Evolutionary conservation across 305 asterid species (phyloP), one percentile per base, ranked within the genome.

Genomic region (Fraxinus greggii): DNA sequence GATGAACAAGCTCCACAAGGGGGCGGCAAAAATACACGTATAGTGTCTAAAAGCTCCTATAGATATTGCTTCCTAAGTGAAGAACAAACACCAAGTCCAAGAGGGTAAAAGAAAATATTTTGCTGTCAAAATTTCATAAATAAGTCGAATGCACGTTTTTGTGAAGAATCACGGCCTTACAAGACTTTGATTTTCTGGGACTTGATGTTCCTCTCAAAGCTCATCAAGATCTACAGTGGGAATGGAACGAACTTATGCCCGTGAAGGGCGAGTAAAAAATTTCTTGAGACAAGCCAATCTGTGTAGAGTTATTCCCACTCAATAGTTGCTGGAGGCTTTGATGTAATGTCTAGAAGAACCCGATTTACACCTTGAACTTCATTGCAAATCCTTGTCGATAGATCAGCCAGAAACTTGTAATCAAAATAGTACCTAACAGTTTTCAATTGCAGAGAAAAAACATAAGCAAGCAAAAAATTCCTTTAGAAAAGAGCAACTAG

Each of bases 241-340:
- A 23, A 9, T 65, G 72, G 72, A 65, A 51, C 21, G n/a, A 65
- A 24, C 7, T 23, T 61, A 8, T 61, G 70, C 70, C 31, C 0
- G 17, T 23, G 10, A 8, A 3, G 79, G 36, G 35, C 56, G 54
- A 76, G 24, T 17, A 48, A 31, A 26, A 40, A 54, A 19, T 6
- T 29, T n/a, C 23, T 26, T 28, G 33, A 5, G 7, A 24, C 42
- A 48, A 42, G 21, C 40, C 42, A 31, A 19, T 51, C 63, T 51
- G 3, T 51, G 61, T 51, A 17, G 61, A 17, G 61, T 83, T 87
- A 96, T 87, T 97, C 98, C 98, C 98, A 97, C 84, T 97, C 99
- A 63, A 97, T 97, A 5, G 99, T 97, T 3, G 99, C 92, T 8
- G 99, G 98, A 84, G 99, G 99, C 88, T 97, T 97, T 19, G 98